Conservation (phyloP, 371 early-diverging fungal genomes). For the Chytridium lagenaria region DNA sequence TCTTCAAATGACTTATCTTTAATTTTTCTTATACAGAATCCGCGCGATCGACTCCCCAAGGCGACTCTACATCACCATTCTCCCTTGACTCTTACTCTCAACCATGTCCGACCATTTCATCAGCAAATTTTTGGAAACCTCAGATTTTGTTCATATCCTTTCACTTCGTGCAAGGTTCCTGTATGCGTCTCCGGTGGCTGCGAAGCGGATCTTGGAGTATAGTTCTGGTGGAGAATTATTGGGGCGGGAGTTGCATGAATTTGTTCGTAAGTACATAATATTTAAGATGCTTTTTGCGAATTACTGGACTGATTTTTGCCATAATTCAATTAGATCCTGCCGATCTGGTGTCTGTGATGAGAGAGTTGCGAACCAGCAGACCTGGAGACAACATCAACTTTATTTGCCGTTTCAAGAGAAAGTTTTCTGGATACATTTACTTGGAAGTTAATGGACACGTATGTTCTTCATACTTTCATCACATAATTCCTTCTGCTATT, state of each 20-base stretch:
- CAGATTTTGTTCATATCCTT: constrained; percentile 66
- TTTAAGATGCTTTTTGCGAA: no score
- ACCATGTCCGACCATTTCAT: constrained; percentile 25
- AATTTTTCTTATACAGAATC: no score
- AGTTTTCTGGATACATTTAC: constrained; percentile 65
- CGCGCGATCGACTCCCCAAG: neutral
- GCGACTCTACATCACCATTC: neutral
- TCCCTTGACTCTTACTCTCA: constrained; percentile 13
- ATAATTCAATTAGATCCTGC: constrained; percentile 62
- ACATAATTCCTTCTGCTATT: no score
- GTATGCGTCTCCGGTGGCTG: constrained; percentile 57
- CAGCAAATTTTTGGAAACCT: constrained; percentile 28
- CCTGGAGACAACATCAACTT: constrained; percentile 56
- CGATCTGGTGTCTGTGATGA: constrained; percentile 65
- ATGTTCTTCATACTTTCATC: constrained; percentile 12
- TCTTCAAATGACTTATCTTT: no score
- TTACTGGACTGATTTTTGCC: no score
- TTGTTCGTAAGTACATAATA: constrained; percentile 62
- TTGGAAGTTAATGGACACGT: constrained; percentile 65
- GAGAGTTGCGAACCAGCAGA: constrained; percentile 51
- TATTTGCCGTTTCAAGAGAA: constrained; percentile 63
- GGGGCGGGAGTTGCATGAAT: constrained; percentile 58
- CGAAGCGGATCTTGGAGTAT: constrained; percentile 55
- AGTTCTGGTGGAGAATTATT: constrained; percentile 55
- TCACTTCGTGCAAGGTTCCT: constrained; percentile 70